phyloP scores from a whole-genome alignment of 345 rosid genomes.

The Gossypium australe region DNA sequence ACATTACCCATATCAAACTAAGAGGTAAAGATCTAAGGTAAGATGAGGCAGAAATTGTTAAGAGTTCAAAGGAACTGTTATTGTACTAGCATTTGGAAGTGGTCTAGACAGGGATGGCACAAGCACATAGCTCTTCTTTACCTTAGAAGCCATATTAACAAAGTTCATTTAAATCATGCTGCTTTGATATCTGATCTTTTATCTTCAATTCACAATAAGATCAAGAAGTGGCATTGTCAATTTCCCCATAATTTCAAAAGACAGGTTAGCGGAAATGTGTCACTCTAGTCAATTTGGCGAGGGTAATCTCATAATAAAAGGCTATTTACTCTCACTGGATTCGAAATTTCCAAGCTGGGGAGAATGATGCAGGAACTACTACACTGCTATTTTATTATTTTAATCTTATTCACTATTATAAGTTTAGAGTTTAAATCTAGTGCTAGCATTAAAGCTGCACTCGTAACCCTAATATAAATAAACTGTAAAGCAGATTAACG shows the following conservation, averaged over 20 bases:
- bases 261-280: not conserved
- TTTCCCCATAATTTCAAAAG: not conserved
- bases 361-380: no score
- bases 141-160: no score
- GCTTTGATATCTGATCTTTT: not conserved
- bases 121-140: not conserved
- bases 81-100: not conserved
- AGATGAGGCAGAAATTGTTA: not conserved
- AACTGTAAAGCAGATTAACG: no score
- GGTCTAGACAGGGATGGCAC: not conserved
- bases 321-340: not conserved
- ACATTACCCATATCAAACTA: not conserved
- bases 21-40: not conserved
- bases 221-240: not conserved
- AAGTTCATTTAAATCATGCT: not conserved
- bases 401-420: no score
- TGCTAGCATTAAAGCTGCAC: no score
- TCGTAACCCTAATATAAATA: no score
- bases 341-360: no score
- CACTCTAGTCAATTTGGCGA: not conserved
- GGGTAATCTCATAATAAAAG: not conserved
- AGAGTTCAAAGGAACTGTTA: not conserved
- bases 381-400: no score
- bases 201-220: not conserved
- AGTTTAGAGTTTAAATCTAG: no score